Percentiles rank a stretch among this genome's conserved stretches.
Conservation (phyloP, 2,329 filamentous ascomycete genomes). For the Trichoderma cornu-damae region DNA sequence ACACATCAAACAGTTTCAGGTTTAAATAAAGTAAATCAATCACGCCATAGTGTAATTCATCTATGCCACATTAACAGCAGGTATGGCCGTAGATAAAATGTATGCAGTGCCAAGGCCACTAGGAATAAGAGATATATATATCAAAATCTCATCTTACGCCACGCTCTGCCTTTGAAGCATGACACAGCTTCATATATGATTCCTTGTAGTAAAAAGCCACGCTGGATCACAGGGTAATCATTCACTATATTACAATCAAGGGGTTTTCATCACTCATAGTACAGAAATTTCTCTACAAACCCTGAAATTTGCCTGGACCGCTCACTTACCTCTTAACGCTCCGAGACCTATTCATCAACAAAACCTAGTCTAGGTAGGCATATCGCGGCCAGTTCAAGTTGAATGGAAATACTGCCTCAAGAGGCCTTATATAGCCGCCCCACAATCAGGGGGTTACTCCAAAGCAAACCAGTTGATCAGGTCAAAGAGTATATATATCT, state of each 20-base stretch:
- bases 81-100: neutral
- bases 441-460: neutral
- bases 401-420: neutral
- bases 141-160: neutral
- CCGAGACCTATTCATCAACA: neutral
- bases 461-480: neutral
- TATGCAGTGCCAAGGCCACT: neutral
- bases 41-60: neutral
- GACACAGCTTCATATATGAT: too few species aligned
- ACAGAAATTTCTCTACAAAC: too few species aligned
- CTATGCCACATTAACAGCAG: neutral
- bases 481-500: neutral
- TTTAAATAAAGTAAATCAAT: neutral
- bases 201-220: too few species aligned
- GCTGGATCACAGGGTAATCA: too few species aligned
- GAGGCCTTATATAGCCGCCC: neutral
- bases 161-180: neutral
- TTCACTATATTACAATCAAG: too few species aligned
- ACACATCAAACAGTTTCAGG: neutral
- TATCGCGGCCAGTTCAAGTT: neutral
- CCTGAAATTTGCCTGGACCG: neutral
- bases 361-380: neutral
- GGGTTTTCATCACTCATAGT: too few species aligned
- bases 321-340: neutral
- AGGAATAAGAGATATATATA: constrained; percentile 8